A percentile compares a stretch with the other conserved stretches of the same genome.
These are phyloP conservation scores for Camelina neglecta DNA, from an alignment of 345 rosid genomes.

Conservation along the genomic window DNA sequence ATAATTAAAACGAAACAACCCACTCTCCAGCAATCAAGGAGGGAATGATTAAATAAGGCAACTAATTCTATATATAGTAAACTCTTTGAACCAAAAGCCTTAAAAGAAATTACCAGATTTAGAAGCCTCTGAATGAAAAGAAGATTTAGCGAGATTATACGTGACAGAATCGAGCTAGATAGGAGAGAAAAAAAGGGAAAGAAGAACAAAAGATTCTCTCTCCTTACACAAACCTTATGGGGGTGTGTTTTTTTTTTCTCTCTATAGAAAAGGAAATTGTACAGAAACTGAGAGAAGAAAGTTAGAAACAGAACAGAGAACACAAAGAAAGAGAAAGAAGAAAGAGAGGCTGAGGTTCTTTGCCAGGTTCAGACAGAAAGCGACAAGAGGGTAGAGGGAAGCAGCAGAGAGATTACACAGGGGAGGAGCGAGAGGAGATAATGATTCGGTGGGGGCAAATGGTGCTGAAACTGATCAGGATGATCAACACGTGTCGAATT, in stretches of 20 bases:
- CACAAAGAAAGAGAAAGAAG: constrained; percentile 19
- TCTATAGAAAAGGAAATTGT: constrained; percentile 20
- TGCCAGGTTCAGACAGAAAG: constrained; percentile 45
- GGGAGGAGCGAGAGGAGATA: constrained; percentile 19
- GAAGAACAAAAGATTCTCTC: constrained; percentile 21
- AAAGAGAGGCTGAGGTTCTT: constrained; percentile 24
- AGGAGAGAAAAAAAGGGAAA: neutral
- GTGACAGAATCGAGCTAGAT: constrained; percentile 6
- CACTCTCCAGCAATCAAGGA: constrained; percentile 35
- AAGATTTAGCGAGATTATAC: constrained; percentile 32
- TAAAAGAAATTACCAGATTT: constrained; percentile 44
- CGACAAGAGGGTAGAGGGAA: constrained; percentile 30
- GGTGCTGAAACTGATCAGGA: constrained; percentile 30
- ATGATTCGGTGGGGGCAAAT: constrained; percentile 44
- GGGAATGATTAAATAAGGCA: constrained; percentile 6
- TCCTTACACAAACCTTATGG: constrained; percentile 9
- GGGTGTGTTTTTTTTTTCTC: constrained; percentile 16
- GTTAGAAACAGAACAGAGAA: constrained; percentile 20
- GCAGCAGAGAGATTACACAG: constrained; percentile 29
- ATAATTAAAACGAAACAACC: constrained; percentile 16
- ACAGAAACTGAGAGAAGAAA: constrained; percentile 23
- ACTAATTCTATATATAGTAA: constrained; percentile 40
- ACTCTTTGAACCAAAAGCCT: constrained; percentile 2
- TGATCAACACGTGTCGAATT: constrained; percentile 27
- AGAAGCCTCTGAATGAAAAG: constrained; percentile 29